Base-by-base conservation (phyloP, 208 protist genomes). In the Acanthamoeba lenticulata region DNA sequence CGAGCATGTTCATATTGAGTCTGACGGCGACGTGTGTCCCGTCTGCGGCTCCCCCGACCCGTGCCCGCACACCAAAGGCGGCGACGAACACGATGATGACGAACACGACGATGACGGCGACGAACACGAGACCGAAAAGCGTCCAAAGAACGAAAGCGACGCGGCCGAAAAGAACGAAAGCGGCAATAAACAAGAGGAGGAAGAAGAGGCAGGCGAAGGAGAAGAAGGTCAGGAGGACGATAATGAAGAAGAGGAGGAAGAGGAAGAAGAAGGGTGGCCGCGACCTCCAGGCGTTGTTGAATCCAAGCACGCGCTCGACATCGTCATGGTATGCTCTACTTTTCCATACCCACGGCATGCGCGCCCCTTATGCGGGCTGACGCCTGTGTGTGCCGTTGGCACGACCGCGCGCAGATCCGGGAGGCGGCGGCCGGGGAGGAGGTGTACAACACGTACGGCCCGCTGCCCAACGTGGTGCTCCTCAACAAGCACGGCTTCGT, bases 381-480 rank as follows among this genome's bases (percentile, higher is more conserved):
- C 1, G 11, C 47, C 19, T 52, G 11, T 9, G 2, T 19, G 11
- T 0, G 19, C 47, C 47, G 5, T 21, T 21, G 27, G 13, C 57
- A 21, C n/a, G 7, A 3, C 6, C 15, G 15, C n/a, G 21, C 57
- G n/a, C 62, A 72, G 62, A 72, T 72, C 2, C 27, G 62, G 29
- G 62, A 72, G 27, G 62, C 62, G 27, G 62, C 62, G 0, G 62
- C 62, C n/a, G 62, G 62, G 62, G 62, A 72, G 32, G 62, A 69
- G 62, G 32, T 69, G 29, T 69, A 69, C 62, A 69, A 69, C 32
- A 69, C 62, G 7, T 69, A 69, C 32, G 62, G 62, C 27, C 32
- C 62, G 62, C 62, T 69, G 62, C 62, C 62, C 62, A 69, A 69
- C 32, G 62, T 69, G 62, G 62, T 69, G 62, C 62, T 69, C n/a